Evolutionary conservation across 371 early-diverging fungal species (phyloP).

Genomic region (Mucor ambiguus): DNA sequence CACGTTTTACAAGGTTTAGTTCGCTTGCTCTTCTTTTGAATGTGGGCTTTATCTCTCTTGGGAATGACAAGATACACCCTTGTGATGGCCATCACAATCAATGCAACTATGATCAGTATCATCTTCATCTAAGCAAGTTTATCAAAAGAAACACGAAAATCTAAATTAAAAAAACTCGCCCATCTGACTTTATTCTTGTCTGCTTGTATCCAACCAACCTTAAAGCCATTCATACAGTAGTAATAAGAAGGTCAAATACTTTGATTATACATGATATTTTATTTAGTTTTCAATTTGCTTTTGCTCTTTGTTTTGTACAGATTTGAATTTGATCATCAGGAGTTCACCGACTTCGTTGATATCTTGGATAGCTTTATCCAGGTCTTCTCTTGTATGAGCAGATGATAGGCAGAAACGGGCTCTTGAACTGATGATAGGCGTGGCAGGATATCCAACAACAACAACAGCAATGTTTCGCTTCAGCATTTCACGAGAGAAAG

Average conservation of each 20-base stretch:
- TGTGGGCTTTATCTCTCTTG: not conserved
- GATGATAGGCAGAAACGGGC: slow-evolving; percentile 98
- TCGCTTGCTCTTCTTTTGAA: not conserved
- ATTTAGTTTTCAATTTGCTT: not conserved
- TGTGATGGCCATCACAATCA: not conserved
- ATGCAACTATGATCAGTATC: not conserved
- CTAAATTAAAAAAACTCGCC: not conserved
- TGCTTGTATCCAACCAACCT: not conserved
- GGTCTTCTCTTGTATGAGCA: slow-evolving; percentile 94
- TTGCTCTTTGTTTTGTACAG: slow-evolving; percentile 3
- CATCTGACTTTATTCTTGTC: not conserved
- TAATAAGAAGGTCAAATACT: too few species aligned
- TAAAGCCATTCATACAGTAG: not conserved
- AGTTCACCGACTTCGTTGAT: slow-evolving; percentile 64
- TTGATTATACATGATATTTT: not conserved
- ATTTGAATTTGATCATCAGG: slow-evolving; percentile 60
- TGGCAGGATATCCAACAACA: slow-evolving; percentile 99
- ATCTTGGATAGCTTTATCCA: slow-evolving; percentile 66
- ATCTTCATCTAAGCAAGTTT: not conserved
- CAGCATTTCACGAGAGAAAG: slow-evolving; percentile 94
- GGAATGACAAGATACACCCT: slow-evolving; percentile 16
- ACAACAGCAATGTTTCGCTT: slow-evolving; percentile 96
- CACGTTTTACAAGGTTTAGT: slow-evolving; percentile 23
- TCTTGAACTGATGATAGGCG: slow-evolving; percentile 96
- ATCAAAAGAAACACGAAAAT: slow-evolving; percentile 11